These are phyloP conservation scores for Pisolithus marmoratus DNA, from an alignment of 768 basidiomycete genomes.

Conservation along the genomic window DNA sequence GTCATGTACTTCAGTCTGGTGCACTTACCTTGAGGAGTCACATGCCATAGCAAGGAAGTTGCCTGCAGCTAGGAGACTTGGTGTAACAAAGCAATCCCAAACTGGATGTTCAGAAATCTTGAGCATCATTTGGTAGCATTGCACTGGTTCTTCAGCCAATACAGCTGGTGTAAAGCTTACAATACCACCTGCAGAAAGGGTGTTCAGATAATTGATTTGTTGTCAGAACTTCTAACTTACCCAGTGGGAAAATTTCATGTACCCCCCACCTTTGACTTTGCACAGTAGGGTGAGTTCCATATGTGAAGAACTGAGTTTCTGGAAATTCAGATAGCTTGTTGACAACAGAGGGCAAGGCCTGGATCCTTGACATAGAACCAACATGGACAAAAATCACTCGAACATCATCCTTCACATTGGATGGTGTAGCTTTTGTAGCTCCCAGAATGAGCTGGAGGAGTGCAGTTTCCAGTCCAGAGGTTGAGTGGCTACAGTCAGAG, in stretches of 20 bases:
- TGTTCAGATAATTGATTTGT: not conserved
- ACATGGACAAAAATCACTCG: conserved; percentile 64
- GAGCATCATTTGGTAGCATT: conserved; percentile 41
- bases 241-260: conserved; percentile 61
- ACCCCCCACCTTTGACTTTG: conserved; percentile 54
- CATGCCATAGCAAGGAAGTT: conserved; percentile 10
- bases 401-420: conserved; percentile 33
- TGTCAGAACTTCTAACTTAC: conserved; percentile 32
- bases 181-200: conserved; percentile 50
- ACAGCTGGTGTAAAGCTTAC: conserved; percentile 65
- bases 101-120: conserved; percentile 54
- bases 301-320: conserved; percentile 58
- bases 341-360: conserved; percentile 43
- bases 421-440: conserved; percentile 36
- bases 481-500: conserved; percentile 24
- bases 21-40: conserved; percentile 6
- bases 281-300: conserved; percentile 56
- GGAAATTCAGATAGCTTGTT: conserved; percentile 39
- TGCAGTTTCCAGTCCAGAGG: conserved; percentile 37
- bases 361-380: conserved; percentile 44
- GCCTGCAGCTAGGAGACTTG: conserved; percentile 52
- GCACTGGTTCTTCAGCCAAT: conserved; percentile 48
- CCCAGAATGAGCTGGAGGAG: conserved; percentile 41
- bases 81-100: conserved; percentile 65
- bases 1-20: not conserved